Evolutionary conservation across 345 rosid species (phyloP), one percentile per base, ranked within the genome.

Genomic region (Pistacia integerrima): DNA sequence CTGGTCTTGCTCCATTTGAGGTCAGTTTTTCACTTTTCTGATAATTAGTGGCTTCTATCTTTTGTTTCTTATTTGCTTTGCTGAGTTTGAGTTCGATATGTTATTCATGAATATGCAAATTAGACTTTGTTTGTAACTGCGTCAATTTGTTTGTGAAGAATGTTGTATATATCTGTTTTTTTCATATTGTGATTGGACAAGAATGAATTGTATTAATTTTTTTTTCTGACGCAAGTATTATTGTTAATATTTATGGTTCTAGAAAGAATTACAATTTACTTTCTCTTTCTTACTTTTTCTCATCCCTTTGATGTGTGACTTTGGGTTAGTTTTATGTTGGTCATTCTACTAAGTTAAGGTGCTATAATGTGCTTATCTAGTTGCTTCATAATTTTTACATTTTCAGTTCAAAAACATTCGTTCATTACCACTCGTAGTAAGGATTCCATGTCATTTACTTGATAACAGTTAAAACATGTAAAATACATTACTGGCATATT

Each of bases 1-100:
- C 67, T 60, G 87, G 94, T 36, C 87, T 96, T 81, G 93, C 99
- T 85, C 95, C 99, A 22, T 96, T 76, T 74, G 99, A 96, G 99
- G 99, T 96, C 74, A 17, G 78, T 64, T 81, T 16, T 70, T 67
- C 18, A 9, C 13, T 25, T 12, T 22, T 75, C 49, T 38, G 12
- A 25, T 61, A 5, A 54, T 33, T 57, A 46, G 4, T 52, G 1
- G 17, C 61, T 41, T 76, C 3, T 20, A 11, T 49, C 35, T 60
- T 65, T 69, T 33, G 8, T 66, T 66, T 74, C 44, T 51, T 57
- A 20, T 46, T 14, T 64, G 63, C 48, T 62, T 63, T 75, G 22
- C 8, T 56, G 76, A 20, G 63, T 52, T 51, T 48, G 28, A 55
- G 33, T 62, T 63, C 62, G 20, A 0, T 74, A 46, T 30, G 5